Conservation (phyloP, 306 rosid genomes). For the Cicer pinnatifidum region DNA sequence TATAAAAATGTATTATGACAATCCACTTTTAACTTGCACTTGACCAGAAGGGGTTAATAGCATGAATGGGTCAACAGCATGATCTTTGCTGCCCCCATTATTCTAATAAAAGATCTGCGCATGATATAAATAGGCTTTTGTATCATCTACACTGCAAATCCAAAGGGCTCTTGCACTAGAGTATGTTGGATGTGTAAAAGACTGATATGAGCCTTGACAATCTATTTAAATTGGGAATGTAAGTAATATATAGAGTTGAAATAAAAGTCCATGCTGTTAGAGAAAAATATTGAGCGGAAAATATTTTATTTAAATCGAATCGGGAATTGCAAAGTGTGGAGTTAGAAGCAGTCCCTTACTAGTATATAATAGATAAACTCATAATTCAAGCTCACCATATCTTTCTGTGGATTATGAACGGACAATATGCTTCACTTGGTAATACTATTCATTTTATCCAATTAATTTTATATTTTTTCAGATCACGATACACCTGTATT, state of each 20-base stretch:
- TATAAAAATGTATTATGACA: constrained; percentile 7
- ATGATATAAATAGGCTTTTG: background rate
- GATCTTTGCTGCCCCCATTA: constrained; percentile 3
- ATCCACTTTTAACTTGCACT: constrained; percentile 19
- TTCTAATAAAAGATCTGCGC: constrained; percentile 21
- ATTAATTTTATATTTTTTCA: constrained; percentile 35
- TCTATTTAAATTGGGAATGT: background rate
- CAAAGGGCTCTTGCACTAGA: constrained; percentile 5
- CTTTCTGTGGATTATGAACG: constrained; percentile 1
- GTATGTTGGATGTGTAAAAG: background rate
- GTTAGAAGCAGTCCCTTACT: constrained; percentile 10
- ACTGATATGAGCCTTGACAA: background rate
- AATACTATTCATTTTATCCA: constrained; percentile 8
- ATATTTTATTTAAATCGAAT: background rate
- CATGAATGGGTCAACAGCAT: no score
- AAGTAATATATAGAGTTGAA: no score
- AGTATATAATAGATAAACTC: constrained; percentile 11
- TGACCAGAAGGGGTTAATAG: constrained; percentile 10
- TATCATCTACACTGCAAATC: constrained; percentile 1
- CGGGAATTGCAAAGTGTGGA: background rate
- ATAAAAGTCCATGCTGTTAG: no score
- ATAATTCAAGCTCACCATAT: constrained; percentile 13
- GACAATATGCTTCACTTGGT: constrained; percentile 17
- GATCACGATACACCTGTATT: constrained; percentile 23
- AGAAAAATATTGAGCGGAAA: no score